These are phyloP conservation scores for Malus hybrid DNA, from an alignment of 331 rosid species.

Conservation along the genomic window DNA sequence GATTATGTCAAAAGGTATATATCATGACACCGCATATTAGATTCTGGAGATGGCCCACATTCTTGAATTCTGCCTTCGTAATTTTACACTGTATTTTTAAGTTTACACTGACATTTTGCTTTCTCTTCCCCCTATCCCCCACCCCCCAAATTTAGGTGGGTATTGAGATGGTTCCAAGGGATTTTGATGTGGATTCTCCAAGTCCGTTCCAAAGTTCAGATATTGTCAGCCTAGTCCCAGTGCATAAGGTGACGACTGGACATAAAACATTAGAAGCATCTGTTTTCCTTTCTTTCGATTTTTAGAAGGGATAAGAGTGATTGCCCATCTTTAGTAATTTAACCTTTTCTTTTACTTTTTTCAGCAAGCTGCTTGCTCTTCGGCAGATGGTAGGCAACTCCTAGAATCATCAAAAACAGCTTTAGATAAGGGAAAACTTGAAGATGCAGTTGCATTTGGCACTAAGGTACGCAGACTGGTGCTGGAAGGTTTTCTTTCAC, in stretches of 20 bases:
- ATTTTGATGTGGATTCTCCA: conserved; percentile 87
- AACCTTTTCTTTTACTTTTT: conserved; percentile 20
- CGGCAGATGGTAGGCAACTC: conserved; percentile 98
- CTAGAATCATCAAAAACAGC: conserved; percentile 97
- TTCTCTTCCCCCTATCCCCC: conserved; percentile 7
- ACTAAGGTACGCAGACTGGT: conserved; percentile 55
- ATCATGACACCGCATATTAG: not conserved
- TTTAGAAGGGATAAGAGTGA: not conserved
- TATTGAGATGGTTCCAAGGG: conserved; percentile 88
- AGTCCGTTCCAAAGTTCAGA: conserved; percentile 75
- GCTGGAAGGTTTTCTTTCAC: conserved; percentile 6
- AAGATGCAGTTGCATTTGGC: conserved; percentile 91
- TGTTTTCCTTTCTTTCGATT: conserved; percentile 6
- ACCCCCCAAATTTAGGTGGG: conserved; percentile 56
- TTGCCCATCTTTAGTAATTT: conserved; percentile 12
- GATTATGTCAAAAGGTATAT: conserved; percentile 92
- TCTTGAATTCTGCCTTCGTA: not conserved
- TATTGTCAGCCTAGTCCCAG: conserved; percentile 85
- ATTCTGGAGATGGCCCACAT: conserved; percentile 11
- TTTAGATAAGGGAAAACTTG: conserved; percentile 95
- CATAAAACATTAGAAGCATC: conserved; percentile 6
- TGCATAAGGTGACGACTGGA: conserved; percentile 67
- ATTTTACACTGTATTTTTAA: not conserved
- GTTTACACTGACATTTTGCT: conserved; percentile 13
- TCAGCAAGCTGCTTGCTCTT: conserved; percentile 99